A percentile compares a stretch with the other conserved stretches of the same genome.
Evolutionary conservation across 371 early-diverging fungal genomes (phyloP).

Genomic region (Saksenaea oblongispora): DNA sequence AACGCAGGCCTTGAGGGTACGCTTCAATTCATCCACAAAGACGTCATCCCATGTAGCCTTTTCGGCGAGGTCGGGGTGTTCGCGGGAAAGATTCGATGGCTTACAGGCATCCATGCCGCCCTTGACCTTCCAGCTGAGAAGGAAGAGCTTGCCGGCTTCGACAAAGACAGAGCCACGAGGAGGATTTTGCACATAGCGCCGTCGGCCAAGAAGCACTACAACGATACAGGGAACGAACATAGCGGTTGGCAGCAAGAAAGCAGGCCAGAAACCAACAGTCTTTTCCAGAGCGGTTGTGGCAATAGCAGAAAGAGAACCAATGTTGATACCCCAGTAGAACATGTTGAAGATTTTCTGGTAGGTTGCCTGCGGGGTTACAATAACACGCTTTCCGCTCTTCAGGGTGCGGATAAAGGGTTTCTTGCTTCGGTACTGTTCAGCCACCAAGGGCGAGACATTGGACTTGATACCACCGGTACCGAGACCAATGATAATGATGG

Average conservation of each 20-base stretch:
- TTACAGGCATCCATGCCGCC: constrained; percentile 41
- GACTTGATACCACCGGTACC: constrained; percentile 57
- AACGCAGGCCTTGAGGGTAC: constrained; percentile 66
- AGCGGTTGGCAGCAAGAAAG: constrained; percentile 67
- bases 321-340: constrained; percentile 86
- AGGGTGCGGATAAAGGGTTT: constrained; percentile 29
- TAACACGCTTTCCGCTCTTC: constrained; percentile 38
- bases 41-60: constrained; percentile 65
- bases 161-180: constrained; percentile 59
- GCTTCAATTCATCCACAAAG: constrained; percentile 73
- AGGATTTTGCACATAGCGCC: constrained; percentile 55
- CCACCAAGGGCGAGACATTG: constrained; percentile 53
- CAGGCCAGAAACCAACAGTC: constrained; percentile 65
- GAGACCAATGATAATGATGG: constrained; percentile 70
- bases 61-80: constrained; percentile 35
- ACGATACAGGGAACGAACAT: constrained; percentile 65
- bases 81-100: constrained; percentile 28
- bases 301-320: constrained; percentile 70
- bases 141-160: constrained; percentile 32
- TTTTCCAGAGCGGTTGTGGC: constrained; percentile 60
- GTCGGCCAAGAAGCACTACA: constrained; percentile 58
- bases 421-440: constrained; percentile 46
- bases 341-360: constrained; percentile 47
- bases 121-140: constrained; percentile 22
- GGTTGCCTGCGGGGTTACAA: constrained; percentile 55